Conservation (phyloP, 225 moss, liverwort and hornwort genomes). For the Antitrichia curtipendula region DNA sequence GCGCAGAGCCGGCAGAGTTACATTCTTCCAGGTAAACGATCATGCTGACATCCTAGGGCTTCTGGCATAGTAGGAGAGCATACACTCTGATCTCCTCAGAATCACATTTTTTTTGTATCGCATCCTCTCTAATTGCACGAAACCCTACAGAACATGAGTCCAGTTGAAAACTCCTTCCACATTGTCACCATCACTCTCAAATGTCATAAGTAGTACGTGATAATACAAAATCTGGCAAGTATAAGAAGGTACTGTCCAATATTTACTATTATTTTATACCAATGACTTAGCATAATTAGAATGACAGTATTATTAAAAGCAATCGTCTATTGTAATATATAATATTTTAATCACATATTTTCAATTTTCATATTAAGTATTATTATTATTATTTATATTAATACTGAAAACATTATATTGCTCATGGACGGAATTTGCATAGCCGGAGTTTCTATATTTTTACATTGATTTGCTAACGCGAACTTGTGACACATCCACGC, state of each 20-base stretch:
- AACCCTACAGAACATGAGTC: not conserved
- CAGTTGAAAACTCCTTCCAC: not conserved
- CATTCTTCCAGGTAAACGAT: slow-evolving; percentile 64
- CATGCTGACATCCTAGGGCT: not conserved
- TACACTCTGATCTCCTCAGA: not conserved
- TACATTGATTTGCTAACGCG: no score
- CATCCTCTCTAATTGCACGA: not conserved
- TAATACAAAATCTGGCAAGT: not conserved
- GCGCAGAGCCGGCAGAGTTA: slow-evolving; percentile 35
- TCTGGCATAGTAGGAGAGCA: not conserved
- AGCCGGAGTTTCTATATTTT: no score
- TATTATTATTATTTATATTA: not conserved
- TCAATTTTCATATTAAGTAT: not conserved
- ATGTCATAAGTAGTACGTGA: no score
- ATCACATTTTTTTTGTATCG: not conserved
- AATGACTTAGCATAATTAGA: not conserved
- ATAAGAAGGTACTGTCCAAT: not conserved
- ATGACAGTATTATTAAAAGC: not conserved
- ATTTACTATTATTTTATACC: not conserved
- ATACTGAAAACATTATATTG: not conserved
- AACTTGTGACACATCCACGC: not conserved
- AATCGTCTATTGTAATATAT: not conserved
- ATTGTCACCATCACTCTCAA: not conserved
- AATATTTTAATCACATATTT: not conserved
- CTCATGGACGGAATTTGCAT: not conserved